Evolutionary conservation across 2,329 filamentous ascomycete species (phyloP).

Genomic region (Lojkania enalia): DNA sequence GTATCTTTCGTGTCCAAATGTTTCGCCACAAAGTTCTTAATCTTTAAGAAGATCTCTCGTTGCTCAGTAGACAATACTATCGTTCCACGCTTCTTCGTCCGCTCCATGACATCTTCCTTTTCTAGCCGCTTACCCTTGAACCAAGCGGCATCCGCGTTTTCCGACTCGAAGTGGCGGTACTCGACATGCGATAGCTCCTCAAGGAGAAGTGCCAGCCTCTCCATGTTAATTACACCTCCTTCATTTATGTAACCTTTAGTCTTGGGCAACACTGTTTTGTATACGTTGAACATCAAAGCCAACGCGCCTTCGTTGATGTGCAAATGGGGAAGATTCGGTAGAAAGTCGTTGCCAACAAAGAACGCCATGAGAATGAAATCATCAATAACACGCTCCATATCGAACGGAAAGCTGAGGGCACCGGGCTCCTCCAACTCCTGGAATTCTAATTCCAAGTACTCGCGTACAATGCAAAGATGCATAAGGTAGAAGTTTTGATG

Average conservation of each 20-base stretch:
- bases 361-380: slow-evolving; percentile 99
- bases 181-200: slow-evolving; percentile 87
- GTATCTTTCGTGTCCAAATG: slow-evolving; percentile 53
- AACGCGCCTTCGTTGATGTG: slow-evolving; percentile 98
- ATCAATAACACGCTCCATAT: slow-evolving; percentile 95
- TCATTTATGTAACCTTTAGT: slow-evolving; percentile 97
- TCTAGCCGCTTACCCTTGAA: slow-evolving; percentile 82
- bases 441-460: slow-evolving; percentile 96
- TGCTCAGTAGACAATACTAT: slow-evolving; percentile 78
- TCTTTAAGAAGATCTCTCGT: slow-evolving; percentile 76
- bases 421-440: slow-evolving; percentile 82
- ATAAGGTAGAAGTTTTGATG: slow-evolving; percentile 98
- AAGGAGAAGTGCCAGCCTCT: slow-evolving; percentile 75
- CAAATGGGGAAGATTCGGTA: slow-evolving; percentile 91
- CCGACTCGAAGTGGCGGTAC: slow-evolving; percentile 87
- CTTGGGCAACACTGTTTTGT: slow-evolving; percentile 85
- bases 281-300: slow-evolving; percentile 95
- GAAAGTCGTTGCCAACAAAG: slow-evolving; percentile 98
- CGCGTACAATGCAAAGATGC: slow-evolving; percentile 95
- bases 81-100: slow-evolving; percentile 62
- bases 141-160: slow-evolving; percentile 88
- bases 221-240: slow-evolving; percentile 85
- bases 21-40: slow-evolving; percentile 80
- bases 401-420: slow-evolving; percentile 74
- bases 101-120: slow-evolving; percentile 67